These are phyloP conservation scores for Pleurotus eryngii DNA, from an alignment of 768 basidiomycete species.

Conservation along the genomic window DNA sequence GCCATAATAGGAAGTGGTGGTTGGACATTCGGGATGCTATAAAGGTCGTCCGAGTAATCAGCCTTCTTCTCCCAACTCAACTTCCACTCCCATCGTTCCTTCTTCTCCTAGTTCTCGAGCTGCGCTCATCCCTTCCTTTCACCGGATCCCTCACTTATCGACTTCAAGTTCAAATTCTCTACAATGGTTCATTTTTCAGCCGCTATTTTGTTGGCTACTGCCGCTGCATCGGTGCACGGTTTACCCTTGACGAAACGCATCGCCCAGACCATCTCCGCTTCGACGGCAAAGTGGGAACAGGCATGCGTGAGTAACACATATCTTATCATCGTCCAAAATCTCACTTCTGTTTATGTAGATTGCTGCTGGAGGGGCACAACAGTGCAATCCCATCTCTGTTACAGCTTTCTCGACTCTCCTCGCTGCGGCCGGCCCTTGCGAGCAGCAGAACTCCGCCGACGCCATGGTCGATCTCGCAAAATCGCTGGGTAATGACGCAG, in stretches of 20 bases:
- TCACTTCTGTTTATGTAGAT: slow-evolving; percentile 30
- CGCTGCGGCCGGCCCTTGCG: slow-evolving; percentile 50
- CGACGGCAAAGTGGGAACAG: slow-evolving; percentile 40
- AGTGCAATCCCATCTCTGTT: slow-evolving; percentile 57
- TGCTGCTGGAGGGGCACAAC: slow-evolving; percentile 50
- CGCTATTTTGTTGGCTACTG: slow-evolving; percentile 27
- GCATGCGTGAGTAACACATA: slow-evolving; percentile 40
- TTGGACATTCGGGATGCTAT: slow-evolving; percentile 4
- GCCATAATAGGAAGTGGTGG: slow-evolving; percentile 4
- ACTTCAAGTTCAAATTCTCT: background rate
- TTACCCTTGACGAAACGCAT: slow-evolving; percentile 44
- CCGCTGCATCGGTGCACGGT: slow-evolving; percentile 27
- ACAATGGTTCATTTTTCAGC: slow-evolving; percentile 30
- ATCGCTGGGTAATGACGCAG: slow-evolving; percentile 32
- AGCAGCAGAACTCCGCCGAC: slow-evolving; percentile 56
- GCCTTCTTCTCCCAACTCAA: background rate
- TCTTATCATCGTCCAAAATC: background rate
- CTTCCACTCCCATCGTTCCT: background rate
- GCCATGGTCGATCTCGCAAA: slow-evolving; percentile 45
- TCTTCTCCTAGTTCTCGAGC: slow-evolving; percentile 1
- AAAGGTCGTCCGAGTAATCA: background rate
- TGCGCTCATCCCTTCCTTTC: slow-evolving; percentile 5
- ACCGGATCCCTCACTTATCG: slow-evolving; percentile 10
- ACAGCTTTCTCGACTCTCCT: slow-evolving; percentile 57
- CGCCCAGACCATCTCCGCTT: slow-evolving; percentile 37